Evolutionary conservation across 2,329 filamentous ascomycete genomes (phyloP).

Genomic region (Ploettnerulaceae sp.): DNA sequence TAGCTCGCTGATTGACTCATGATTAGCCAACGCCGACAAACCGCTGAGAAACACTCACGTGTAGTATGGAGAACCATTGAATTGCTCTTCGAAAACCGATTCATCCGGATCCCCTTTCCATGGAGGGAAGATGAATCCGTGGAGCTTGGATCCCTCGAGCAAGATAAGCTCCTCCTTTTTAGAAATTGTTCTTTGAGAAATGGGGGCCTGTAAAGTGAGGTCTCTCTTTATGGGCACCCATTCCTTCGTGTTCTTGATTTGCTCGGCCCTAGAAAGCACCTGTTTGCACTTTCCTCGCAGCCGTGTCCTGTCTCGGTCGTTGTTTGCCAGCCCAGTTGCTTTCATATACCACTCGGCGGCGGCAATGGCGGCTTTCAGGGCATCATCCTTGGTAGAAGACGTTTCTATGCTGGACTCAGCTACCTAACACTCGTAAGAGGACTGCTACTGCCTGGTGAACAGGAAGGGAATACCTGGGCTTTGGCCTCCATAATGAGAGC

Average conservation of each 20-base stretch:
- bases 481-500: constrained; percentile 40
- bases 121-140: constrained; percentile 77
- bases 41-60: constrained; percentile 45
- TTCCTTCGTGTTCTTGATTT: constrained; percentile 53
- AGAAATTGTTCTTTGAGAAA: constrained; percentile 55
- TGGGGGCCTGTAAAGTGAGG: constrained; percentile 33
- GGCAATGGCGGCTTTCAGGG: constrained; percentile 68
- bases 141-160: constrained; percentile 70
- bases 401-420: constrained; percentile 48
- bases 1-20: constrained; percentile 53
- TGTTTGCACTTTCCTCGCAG: constrained; percentile 65
- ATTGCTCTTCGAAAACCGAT: constrained; percentile 54
- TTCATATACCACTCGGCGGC: constrained; percentile 80
- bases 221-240: constrained; percentile 24
- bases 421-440: constrained; percentile 40
- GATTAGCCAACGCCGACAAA: constrained; percentile 1
- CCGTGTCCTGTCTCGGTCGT: constrained; percentile 57
- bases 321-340: constrained; percentile 59
- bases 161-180: constrained; percentile 73
- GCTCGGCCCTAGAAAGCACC: constrained; percentile 67
- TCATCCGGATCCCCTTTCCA: constrained; percentile 65
- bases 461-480: constrained; percentile 36
- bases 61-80: constrained; percentile 49
- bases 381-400: constrained; percentile 53
- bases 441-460: constrained; percentile 4